These are phyloP conservation scores for Eucalyptus polybractea DNA, from an alignment of 345 rosid species.

Conservation along the genomic window DNA sequence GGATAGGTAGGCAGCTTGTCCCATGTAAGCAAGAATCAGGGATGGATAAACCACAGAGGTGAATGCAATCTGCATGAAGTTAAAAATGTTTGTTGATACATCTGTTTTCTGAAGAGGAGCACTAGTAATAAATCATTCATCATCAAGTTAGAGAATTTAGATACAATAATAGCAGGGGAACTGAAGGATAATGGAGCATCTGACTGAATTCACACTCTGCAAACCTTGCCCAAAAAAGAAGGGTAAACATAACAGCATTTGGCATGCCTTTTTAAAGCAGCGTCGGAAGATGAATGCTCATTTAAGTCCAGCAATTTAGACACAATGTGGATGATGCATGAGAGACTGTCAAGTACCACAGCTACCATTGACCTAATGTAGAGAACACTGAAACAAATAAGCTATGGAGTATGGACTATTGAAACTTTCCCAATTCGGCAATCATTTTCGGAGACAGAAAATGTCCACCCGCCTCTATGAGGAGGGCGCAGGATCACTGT, in stretches of 20 bases:
- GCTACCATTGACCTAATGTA: background rate
- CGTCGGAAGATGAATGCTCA: background rate
- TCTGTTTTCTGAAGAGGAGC: background rate
- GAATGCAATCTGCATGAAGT: constrained; percentile 68
- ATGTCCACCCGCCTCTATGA: background rate
- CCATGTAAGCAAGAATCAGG: constrained; percentile 87
- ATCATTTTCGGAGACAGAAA: background rate
- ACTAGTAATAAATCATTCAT: background rate
- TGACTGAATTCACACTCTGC: background rate
- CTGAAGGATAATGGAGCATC: background rate
- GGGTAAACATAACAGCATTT: background rate
- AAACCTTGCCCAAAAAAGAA: background rate
- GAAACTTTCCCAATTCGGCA: background rate
- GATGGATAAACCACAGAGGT: constrained; percentile 81
- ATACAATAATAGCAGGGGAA: background rate
- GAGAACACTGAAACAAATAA: background rate
- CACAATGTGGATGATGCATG: background rate
- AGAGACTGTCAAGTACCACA: background rate
- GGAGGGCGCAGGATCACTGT: background rate
- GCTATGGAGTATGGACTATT: background rate
- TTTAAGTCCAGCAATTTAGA: background rate
- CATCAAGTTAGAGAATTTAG: background rate
- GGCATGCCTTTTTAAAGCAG: background rate
- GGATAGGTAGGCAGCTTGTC: constrained; percentile 90
- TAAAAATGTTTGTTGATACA: background rate